Evolutionary conservation across 169 alveolate genomes (phyloP).

Genomic region (Eimeria maxima): DNA sequence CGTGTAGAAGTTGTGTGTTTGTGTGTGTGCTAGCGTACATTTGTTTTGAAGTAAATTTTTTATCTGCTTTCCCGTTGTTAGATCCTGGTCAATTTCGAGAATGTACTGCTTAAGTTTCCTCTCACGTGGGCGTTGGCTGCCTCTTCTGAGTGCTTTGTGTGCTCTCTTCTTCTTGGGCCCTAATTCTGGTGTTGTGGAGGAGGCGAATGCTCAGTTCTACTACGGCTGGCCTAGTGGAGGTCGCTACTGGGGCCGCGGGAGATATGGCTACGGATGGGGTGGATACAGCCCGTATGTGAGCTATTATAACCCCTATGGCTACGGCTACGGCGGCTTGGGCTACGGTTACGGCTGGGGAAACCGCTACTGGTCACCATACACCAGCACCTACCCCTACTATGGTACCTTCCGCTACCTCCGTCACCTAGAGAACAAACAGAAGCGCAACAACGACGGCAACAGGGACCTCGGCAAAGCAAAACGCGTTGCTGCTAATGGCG

Average conservation of each 20-base stretch:
- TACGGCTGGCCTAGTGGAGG: background rate
- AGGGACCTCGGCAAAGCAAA: background rate
- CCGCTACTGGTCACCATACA: background rate
- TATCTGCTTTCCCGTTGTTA: background rate
- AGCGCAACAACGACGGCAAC: background rate
- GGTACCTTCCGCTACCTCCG: background rate
- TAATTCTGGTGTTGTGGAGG: background rate
- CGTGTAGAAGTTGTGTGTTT: background rate
- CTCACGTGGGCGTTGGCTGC: background rate
- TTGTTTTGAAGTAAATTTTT: background rate
- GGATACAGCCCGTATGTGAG: background rate
- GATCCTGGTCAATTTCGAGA: background rate
- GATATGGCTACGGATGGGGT: background rate
- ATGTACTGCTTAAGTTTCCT: background rate
- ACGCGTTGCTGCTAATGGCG: background rate
- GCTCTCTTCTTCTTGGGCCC: background rate
- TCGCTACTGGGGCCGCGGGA: background rate
- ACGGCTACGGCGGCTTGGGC: conserved; percentile 3
- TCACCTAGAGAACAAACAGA: background rate
- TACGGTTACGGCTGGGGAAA: background rate
- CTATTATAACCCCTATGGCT: background rate
- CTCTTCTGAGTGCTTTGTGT: background rate
- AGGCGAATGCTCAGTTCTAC: background rate
- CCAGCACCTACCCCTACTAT: background rate
- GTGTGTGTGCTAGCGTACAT: background rate